phyloP scores from a whole-genome alignment of 805 yeast genomes.

The Starmerella stigmatis region DNA sequence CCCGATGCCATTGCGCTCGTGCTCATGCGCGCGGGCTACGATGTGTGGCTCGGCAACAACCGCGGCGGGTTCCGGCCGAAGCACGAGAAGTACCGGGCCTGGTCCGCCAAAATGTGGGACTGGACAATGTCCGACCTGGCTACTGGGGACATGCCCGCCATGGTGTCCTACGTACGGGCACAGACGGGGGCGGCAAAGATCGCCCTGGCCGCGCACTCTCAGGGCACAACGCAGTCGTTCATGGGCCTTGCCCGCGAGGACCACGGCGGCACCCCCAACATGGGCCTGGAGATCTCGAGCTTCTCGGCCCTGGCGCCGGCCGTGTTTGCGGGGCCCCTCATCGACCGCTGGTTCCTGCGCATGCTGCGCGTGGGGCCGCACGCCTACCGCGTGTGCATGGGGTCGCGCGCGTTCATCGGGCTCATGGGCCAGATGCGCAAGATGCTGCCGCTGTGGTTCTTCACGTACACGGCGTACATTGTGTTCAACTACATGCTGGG shows the following conservation, averaged over 20 bases:
- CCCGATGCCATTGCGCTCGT: conserved; percentile 58
- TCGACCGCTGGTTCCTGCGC: conserved; percentile 40
- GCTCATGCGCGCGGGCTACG: conserved; percentile 70
- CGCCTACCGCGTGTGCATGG: conserved; percentile 43
- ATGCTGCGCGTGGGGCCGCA: conserved; percentile 25
- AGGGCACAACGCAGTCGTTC: conserved; percentile 84
- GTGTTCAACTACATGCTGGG: conserved; percentile 82
- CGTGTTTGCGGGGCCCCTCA: conserved; percentile 68
- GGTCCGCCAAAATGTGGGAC: conserved; percentile 63
- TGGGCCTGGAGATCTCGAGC: conserved; percentile 48
- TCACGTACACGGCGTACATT: conserved; percentile 56
- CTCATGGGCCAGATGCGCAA: conserved; percentile 53
- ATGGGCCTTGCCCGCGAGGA: conserved; percentile 47
- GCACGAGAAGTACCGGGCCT: conserved; percentile 41
- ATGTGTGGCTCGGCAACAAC: conserved; percentile 90
- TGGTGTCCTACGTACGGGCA: conserved; percentile 50
- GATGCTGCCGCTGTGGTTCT: conserved; percentile 41
- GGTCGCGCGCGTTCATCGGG: conserved; percentile 69
- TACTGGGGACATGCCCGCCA: conserved; percentile 59
- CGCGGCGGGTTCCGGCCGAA: conserved; percentile 73
- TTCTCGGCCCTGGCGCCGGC: conserved; percentile 86
- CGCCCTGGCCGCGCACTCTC: conserved; percentile 73
- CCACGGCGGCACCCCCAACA: conserved; percentile 30
- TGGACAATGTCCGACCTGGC: conserved; percentile 90
- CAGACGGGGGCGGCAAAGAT: conserved; percentile 34